Base-by-base conservation (phyloP, 495 filamentous ascomycete species). In the Hypoxylon intermedium region DNA sequence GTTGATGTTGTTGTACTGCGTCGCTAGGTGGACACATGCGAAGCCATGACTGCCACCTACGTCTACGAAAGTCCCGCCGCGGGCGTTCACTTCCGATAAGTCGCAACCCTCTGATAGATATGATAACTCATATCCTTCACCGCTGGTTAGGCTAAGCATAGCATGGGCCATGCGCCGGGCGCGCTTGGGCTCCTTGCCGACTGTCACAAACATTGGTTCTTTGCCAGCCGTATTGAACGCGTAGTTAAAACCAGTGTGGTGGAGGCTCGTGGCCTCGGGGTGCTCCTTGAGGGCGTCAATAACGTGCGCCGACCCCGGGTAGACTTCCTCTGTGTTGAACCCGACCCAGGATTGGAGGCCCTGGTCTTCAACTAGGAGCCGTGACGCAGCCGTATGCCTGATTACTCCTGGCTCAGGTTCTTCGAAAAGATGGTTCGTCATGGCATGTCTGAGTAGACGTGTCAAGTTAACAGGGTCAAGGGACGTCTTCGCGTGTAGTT, bases 11-110 rank as follows among this genome's bases (percentile, higher is more conserved):
- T 71, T 66, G 49, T 78, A 86, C 26, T 36, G 37, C 34, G 67
- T 53, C 13, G 81, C 82, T 24, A 87, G 65, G 9, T 76, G 79
- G 15, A 75, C 69, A 30, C 73, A 74, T 15, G 83, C 79, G 53
- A 85, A 82, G 0, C 85, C 84, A 44, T 81, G 73, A 11, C 73
- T 74, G 2, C 85, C 84, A 20, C 84, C 85, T 0, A 87, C 50
- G 61, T 87, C 83, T 23, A 85, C 80, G 20, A 84, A 54, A 0
- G 74, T 77, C 6, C 74, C 77, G 7, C 67, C 72, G 0, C n/a
- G 38, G 0, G 67, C 67, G 44, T 81, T 73, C 5, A 79, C 58
- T 13, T 74, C 70, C 26, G 63, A 46, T 37, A 79, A 77, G 59
- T 80, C 77, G 61, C 78, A 82, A 12, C 60, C 72, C 23, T 67